A percentile compares a stretch with the other conserved stretches of the same genome.
These are phyloP conservation scores for Colletotrichum higginsianum DNA, from an alignment of 2,329 filamentous ascomycete genomes.

Conservation along the genomic window DNA sequence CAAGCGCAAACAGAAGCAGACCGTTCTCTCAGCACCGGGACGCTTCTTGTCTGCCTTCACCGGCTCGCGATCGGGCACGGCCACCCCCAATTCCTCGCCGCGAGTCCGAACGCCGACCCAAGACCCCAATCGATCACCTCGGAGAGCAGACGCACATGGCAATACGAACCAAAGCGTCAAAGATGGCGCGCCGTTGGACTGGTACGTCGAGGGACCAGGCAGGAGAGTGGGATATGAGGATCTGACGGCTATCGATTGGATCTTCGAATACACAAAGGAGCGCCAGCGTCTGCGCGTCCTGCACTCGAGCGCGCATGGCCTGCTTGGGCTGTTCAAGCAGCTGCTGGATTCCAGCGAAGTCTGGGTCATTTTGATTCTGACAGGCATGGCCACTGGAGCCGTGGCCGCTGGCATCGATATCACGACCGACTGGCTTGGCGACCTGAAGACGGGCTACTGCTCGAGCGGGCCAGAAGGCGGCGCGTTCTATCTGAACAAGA, in stretches of 20 bases:
- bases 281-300: conserved; percentile 87
- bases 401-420: conserved; percentile 93
- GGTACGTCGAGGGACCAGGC: conserved; percentile 91
- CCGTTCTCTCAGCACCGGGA: conserved; percentile 61
- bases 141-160: conserved; percentile 40
- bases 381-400: conserved; percentile 85
- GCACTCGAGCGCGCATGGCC: conserved; percentile 75
- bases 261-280: conserved; percentile 98
- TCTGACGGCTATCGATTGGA: conserved; percentile 98
- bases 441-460: conserved; percentile 93
- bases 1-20: conserved; percentile 76
- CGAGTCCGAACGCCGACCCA: conserved; percentile 42
- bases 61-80: conserved; percentile 50
- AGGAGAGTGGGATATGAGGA: conserved; percentile 95
- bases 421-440: conserved; percentile 91
- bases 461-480: conserved; percentile 81
- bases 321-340: conserved; percentile 80
- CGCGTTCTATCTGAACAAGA: conserved; percentile 90
- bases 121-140: conserved; percentile 43
- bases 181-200: conserved; percentile 74
- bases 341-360: conserved; percentile 89
- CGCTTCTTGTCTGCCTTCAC: conserved; percentile 66
- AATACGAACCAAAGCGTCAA: conserved; percentile 50
- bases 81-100: conserved; percentile 40
- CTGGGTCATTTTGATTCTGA: conserved; percentile 90